Conservation (phyloP, 192 early-diverging fungal genomes). For the Thamnidium elegans region DNA sequence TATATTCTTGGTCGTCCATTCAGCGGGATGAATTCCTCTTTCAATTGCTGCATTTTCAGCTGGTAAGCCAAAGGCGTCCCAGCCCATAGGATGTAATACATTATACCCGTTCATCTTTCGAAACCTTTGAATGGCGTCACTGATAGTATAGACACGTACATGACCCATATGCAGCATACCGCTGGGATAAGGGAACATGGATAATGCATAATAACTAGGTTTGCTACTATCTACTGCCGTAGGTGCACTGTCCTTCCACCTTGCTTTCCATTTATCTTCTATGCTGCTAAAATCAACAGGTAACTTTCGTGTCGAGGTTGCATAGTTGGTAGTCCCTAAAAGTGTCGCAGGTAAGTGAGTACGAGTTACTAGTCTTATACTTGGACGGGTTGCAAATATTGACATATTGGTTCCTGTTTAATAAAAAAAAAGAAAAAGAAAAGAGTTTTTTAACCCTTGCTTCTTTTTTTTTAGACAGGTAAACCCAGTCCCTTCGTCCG, state of each 20-base stretch:
- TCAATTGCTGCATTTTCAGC: conserved; percentile 97
- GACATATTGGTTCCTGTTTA: too few relatives aligned
- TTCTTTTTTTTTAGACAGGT: too few relatives aligned
- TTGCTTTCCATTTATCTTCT: conserved; percentile 63
- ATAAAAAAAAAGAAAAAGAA: too few relatives aligned
- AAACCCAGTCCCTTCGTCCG: too few relatives aligned
- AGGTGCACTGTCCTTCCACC: conserved; percentile 35
- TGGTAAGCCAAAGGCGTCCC: conserved; percentile 98
- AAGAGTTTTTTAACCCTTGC: too few relatives aligned
- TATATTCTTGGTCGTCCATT: conserved; percentile 88
- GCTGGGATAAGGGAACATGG: conserved; percentile 97
- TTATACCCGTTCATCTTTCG: conserved; percentile 68
- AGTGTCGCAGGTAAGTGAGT: too few relatives aligned
- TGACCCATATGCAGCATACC: conserved; percentile 95
- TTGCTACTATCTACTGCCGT: conserved; percentile 20
- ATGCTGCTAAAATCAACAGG: conserved; percentile 50
- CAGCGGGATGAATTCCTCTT: conserved; percentile 66
- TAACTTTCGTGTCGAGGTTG: not conserved
- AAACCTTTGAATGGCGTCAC: conserved; percentile 81
- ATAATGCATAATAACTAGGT: conserved; percentile 74
- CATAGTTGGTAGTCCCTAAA: not conserved
- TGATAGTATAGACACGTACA: conserved; percentile 93
- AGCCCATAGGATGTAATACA: conserved; percentile 91
- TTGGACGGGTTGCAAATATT: too few relatives aligned
- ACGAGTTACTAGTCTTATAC: too few relatives aligned